phyloP scores from a whole-genome alignment of 1,284 basidiomycete species.

The Microbotryomycetes sp. region DNA sequence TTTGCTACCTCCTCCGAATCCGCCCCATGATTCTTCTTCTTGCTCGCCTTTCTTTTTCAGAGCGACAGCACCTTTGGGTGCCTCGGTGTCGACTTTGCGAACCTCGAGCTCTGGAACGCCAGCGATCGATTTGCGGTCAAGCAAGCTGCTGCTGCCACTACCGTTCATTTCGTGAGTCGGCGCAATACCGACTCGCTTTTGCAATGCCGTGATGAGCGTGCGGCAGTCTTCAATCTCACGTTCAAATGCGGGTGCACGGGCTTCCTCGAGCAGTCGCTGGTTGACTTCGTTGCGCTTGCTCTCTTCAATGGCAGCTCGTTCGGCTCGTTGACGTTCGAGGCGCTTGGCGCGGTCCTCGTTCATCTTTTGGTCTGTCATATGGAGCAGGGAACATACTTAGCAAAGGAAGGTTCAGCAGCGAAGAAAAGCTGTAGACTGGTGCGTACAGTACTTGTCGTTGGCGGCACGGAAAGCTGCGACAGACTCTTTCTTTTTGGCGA shows the following conservation, averaged over 20 bases:
- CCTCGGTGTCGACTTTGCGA: conserved; percentile 67
- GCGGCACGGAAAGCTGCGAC: conserved; percentile 64
- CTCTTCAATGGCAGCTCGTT: conserved; percentile 75
- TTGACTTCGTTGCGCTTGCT: conserved; percentile 75
- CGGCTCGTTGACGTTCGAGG: conserved; percentile 67
- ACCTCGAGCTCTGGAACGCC: conserved; percentile 70
- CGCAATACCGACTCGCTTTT: conserved; percentile 45
- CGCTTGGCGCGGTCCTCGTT: conserved; percentile 65
- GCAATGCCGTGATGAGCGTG: conserved; percentile 84
- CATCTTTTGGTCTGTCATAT: conserved; percentile 39
- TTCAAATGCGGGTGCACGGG: conserved; percentile 81
- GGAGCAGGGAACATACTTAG: background rate
- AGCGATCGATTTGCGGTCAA: conserved; percentile 32
- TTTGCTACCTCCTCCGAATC: conserved; percentile 62
- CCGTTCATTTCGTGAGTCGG: conserved; percentile 42
- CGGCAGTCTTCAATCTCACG: conserved; percentile 94
- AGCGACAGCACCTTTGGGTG: conserved; percentile 59
- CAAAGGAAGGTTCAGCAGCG: background rate
- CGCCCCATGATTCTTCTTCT: conserved; percentile 72
- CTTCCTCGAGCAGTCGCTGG: conserved; percentile 79
- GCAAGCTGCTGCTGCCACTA: conserved; percentile 35
- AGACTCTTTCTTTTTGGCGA: conserved; percentile 69
- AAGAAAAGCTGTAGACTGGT: background rate
- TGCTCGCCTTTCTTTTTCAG: conserved; percentile 84
- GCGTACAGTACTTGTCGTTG: conserved; percentile 53